Conservation (phyloP, 78 protist genomes). For the Bodo saltans region DNA sequence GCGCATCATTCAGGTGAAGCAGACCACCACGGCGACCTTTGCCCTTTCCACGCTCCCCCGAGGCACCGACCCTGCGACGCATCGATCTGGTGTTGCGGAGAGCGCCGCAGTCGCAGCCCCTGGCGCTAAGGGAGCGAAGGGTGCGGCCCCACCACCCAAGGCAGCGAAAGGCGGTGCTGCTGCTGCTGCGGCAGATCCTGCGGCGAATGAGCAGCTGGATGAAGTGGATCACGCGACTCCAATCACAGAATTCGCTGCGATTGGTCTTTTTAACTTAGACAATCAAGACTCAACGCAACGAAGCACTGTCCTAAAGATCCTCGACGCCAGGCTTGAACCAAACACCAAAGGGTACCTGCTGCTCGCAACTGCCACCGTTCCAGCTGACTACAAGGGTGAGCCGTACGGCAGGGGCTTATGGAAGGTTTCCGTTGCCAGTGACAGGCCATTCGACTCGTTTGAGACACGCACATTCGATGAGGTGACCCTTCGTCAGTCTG, state of each 20-base stretch:
- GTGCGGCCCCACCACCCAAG: neutral
- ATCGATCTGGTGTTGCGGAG: no score
- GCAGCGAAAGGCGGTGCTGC: neutral
- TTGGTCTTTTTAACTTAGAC: conserved; percentile 3
- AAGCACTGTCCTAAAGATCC: neutral
- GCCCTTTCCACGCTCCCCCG: neutral
- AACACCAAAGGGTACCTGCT: conserved; percentile 11
- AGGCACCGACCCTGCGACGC: neutral
- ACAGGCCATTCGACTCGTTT: neutral
- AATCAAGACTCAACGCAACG: neutral
- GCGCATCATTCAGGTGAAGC: neutral
- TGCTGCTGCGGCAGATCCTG: no score
- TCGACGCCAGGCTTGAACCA: neutral
- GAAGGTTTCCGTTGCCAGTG: neutral
- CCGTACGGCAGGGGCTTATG: neutral
- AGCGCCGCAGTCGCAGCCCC: neutral
- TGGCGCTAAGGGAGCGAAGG: neutral
- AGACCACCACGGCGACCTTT: neutral
- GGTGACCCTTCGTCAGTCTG: neutral
- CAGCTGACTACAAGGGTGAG: no score
- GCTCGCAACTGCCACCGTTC: neutral
- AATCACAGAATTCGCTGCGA: neutral
- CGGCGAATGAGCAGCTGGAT: neutral
- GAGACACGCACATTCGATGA: neutral
- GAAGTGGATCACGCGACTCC: neutral